These are phyloP conservation scores for Berberis vulgaris DNA, from an alignment of 164 flowering plant species.

Conservation along the genomic window DNA sequence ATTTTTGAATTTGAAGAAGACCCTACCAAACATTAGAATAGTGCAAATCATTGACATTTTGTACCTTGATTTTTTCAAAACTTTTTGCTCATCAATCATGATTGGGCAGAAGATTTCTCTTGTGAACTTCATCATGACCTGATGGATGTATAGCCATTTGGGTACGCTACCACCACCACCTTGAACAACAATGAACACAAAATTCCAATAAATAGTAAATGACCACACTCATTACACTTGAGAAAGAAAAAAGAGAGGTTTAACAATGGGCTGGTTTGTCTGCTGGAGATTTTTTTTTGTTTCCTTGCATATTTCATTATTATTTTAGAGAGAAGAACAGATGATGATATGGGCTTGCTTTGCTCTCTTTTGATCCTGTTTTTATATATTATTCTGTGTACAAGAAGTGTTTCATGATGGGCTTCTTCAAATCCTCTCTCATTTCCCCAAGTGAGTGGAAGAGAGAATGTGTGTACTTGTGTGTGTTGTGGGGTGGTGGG, in stretches of 20 bases:
- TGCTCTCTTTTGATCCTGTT: constrained; percentile 19
- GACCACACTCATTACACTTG: background rate
- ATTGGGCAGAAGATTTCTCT: background rate
- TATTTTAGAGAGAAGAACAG: background rate
- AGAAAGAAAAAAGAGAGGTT: background rate
- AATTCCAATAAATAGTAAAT: background rate
- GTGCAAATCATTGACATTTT: background rate
- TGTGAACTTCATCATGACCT: background rate
- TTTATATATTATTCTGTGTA: constrained; percentile 7
- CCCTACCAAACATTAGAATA: background rate
- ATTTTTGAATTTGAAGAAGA: background rate
- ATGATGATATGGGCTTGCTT: constrained; percentile 18
- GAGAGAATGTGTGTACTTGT: background rate
- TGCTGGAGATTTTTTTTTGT: background rate
- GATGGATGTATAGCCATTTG: background rate
- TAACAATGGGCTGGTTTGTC: background rate
- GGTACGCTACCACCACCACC: background rate
- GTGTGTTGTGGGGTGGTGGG: too few species aligned
- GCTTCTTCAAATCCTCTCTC: constrained; percentile 9
- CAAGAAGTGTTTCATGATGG: constrained; percentile 5
- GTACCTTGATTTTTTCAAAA: background rate
- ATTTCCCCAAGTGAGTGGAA: constrained; percentile 2
- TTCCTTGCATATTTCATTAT: background rate
- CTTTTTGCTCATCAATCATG: background rate
- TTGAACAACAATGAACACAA: constrained; percentile 1